Base-by-base conservation (phyloP, 2,329 filamentous ascomycete species). In the Pseudovirgaria hyperparasitica region DNA sequence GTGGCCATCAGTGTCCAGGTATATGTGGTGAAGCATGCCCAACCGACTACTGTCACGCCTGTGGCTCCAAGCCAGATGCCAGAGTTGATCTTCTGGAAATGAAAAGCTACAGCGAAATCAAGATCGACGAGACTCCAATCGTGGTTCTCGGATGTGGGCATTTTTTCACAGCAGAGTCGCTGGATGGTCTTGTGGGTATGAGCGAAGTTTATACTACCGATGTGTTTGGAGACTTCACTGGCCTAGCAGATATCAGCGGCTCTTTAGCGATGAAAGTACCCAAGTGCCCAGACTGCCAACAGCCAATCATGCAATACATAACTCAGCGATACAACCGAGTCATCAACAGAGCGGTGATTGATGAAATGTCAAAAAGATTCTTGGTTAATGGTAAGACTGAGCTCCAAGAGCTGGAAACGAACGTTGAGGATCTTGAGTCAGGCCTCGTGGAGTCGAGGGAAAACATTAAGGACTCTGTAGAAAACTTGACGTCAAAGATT, bases 271-370 rank as follows among this genome's bases (percentile, higher is more conserved):
- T 32, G 16, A 26, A 27, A 2, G 33, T 54, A 12, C 48, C 49
- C 10, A 20, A 31, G 8, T 58, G 54, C 28, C 52, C 51, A 11
- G 35, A 43, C 9, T 57, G 52, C 23, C 37, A 43, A 18, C 23
- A 30, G 16, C 49, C 50, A 2, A 31, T 58, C 15, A 34, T 42
- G 25, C 48, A 55, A 30, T 43, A 41, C 14, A 40, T 34, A 2
- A 55, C 43, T 1, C 43, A 51, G 10, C 32, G 55, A 22, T 59
- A 57, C 33, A 54, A 54, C 25, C 38, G 53, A 9, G 22, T 52
- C 5, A 45, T 59, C 28, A 54, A 53, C 23, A 30, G 45, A 26
- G 50, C 50, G 9, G 42, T 55, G 4, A 48, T 58, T 8, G 53
- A 53, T 23, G 47, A 57, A 27, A 45, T 46, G 35, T 46, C 50